Evolutionary conservation across 164 flowering plant species (phyloP), one percentile per base, ranked within the genome.

Genomic region (Macadamia tetraphylla): DNA sequence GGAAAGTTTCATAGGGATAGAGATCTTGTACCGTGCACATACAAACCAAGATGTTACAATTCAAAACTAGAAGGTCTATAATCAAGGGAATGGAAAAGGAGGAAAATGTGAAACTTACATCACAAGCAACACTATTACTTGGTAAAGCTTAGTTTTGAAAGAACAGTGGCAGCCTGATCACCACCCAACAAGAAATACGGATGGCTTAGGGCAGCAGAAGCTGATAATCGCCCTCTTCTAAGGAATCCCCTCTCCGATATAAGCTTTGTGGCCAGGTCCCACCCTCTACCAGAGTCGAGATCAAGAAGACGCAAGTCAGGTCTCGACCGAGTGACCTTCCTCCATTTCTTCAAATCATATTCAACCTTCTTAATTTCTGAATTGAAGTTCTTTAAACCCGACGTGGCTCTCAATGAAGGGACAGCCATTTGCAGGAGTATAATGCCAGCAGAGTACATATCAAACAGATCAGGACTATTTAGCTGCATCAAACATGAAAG

Each of bases 401-500:
- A 80, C 1, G 84, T 23, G 14, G 97, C 84, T 75, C 99, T 86
- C 69, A 94, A 77, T 62, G 75, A 68, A 67, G 99, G 99, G 71
- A 88, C 66, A 29, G 97, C 94, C 97, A 94, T 92, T 84, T 92
- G 99, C 77, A 94, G 9, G 44, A 92, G 88, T n/a, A 85, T 89
- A 42, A 92, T 85, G 40, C 97, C 97, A 58, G 89, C 90, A 69
- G 99, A 94, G 72, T 94, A 94, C 96, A 84, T 90, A 65, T 94
- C 99, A 71, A 94, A 94, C 29, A 94, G 87, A 79, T 94, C 99
- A 49, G 99, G 99, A 76, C 94, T 84, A 76, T 94, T 94, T 51
- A 94, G 84, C 99, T 94, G 94, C 83, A 82, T 64, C 30, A 65
- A 72, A 15, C 63, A 71, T 49, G 29, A 69, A 23, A 68, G 42